Evolutionary conservation across 768 basidiomycete genomes (phyloP).

Genomic region (Grammothele lineata): DNA sequence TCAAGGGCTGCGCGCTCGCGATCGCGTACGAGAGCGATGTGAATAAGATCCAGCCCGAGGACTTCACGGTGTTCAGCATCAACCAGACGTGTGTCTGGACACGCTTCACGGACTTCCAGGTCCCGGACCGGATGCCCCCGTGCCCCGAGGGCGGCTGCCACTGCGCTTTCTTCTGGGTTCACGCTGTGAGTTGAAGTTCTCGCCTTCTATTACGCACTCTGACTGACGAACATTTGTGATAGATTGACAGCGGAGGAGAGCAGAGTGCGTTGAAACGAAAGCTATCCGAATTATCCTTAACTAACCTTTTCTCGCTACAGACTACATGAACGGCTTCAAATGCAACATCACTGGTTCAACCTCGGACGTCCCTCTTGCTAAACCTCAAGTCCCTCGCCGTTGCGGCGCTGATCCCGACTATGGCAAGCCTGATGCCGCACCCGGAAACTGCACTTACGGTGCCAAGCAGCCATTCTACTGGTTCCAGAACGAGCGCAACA

Average conservation of each 20-base stretch:
- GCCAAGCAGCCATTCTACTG: constrained; percentile 71
- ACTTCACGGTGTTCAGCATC: constrained; percentile 70
- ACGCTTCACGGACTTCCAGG: constrained; percentile 63
- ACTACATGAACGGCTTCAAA: constrained; percentile 74
- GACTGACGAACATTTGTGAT: neutral
- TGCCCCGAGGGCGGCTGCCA: constrained; percentile 61
- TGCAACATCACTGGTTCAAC: constrained; percentile 56
- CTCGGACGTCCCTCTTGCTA: constrained; percentile 48
- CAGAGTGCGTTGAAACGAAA: constrained; percentile 44
- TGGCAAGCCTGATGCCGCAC: constrained; percentile 37
- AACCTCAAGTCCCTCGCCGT: constrained; percentile 55
- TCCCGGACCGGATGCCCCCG: constrained; percentile 64
- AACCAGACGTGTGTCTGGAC: constrained; percentile 76
- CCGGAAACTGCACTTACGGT: constrained; percentile 69
- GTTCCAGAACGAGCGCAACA: constrained; percentile 60
- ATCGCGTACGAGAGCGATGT: constrained; percentile 74
- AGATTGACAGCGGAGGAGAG: constrained; percentile 53
- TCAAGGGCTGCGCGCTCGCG: constrained; percentile 62
- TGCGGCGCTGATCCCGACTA: constrained; percentile 58
- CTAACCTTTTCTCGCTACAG: constrained; percentile 24
- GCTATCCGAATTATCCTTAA: no score
- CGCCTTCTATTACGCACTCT: neutral
- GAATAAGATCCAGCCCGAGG: constrained; percentile 52
- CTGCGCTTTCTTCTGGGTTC: constrained; percentile 76
- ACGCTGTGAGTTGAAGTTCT: constrained; percentile 37